phyloP scores from a whole-genome alignment of 2,329 filamentous ascomycete species.

The Sporothrix luriei region DNA sequence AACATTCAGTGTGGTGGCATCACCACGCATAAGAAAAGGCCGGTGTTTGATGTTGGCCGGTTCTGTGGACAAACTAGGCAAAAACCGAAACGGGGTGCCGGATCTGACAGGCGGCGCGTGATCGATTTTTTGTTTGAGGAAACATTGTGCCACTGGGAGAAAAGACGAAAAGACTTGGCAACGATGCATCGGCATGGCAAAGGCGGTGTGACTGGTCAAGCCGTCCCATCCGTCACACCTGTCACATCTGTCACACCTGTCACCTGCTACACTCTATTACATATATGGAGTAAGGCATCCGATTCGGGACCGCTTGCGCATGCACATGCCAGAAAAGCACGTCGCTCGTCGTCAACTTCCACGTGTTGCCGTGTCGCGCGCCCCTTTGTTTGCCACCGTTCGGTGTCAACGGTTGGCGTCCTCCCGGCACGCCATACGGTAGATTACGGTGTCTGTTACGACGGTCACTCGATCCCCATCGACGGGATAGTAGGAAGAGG shows the following conservation, averaged over 20 bases:
- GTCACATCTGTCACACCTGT: not conserved
- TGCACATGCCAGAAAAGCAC: not conserved
- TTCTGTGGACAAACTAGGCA: not conserved
- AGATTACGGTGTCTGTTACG: not conserved
- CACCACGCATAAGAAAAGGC: not conserved
- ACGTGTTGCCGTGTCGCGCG: not conserved
- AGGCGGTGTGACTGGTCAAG: not conserved
- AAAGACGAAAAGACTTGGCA: not conserved
- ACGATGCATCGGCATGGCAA: not conserved
- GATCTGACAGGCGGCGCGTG: slow-evolving; percentile 14
- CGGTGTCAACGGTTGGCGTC: not conserved
- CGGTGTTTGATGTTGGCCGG: slow-evolving; percentile 11
- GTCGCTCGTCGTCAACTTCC: not conserved
- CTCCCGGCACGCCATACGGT: too few species aligned
- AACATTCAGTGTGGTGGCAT: not conserved
- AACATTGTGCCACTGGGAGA: too few species aligned
- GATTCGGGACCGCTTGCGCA: not conserved
- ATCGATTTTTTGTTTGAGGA: not conserved
- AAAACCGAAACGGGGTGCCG: not conserved
- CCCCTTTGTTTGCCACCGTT: slow-evolving; percentile 7
- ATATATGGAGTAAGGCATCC: too few species aligned
- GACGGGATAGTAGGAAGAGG: not conserved
- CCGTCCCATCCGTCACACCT: not conserved
- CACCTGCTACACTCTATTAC: not conserved
- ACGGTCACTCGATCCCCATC: not conserved